A percentile compares a stretch with the other conserved stretches of the same genome.
Conservation (phyloP, 225 moss, liverwort and hornwort species). For the Bryum argenteum region DNA sequence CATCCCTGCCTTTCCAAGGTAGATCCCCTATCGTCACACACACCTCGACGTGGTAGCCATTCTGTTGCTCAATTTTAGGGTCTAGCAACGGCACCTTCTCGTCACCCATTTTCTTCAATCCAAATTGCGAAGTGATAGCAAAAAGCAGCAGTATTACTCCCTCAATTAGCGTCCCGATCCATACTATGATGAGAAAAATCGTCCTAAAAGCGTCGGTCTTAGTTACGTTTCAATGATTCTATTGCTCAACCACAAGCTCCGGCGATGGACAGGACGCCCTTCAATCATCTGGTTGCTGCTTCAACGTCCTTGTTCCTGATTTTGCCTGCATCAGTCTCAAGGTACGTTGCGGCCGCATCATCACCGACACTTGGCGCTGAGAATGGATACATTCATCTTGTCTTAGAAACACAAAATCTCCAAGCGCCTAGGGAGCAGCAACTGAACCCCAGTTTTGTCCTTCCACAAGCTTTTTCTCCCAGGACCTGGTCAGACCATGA, state of each 20-base stretch:
- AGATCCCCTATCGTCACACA: constrained; percentile 24
- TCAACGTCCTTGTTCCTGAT: neutral
- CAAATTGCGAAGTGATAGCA: neutral
- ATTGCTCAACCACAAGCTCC: neutral
- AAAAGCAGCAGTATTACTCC: neutral
- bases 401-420: constrained; percentile 13
- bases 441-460: neutral
- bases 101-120: constrained; percentile 31
- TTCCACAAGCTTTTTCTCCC: neutral
- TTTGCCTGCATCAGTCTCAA: neutral
- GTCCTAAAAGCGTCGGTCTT: constrained; percentile 6
- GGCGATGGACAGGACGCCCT: constrained; percentile 1
- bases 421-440: constrained; percentile 20
- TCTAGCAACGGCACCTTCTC: constrained; percentile 29
- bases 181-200: neutral
- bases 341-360: neutral
- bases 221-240: neutral
- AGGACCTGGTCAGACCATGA: constrained; percentile 7
- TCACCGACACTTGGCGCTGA: constrained; percentile 18
- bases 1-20: constrained; percentile 1
- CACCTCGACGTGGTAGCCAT: constrained; percentile 30
- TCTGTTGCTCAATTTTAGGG: constrained; percentile 7
- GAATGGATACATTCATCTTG: neutral
- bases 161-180: constrained; percentile 17
- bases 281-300: neutral